phyloP scores from a whole-genome alignment of 2,329 filamentous ascomycete genomes.

The Lasiodiplodia sp. region DNA sequence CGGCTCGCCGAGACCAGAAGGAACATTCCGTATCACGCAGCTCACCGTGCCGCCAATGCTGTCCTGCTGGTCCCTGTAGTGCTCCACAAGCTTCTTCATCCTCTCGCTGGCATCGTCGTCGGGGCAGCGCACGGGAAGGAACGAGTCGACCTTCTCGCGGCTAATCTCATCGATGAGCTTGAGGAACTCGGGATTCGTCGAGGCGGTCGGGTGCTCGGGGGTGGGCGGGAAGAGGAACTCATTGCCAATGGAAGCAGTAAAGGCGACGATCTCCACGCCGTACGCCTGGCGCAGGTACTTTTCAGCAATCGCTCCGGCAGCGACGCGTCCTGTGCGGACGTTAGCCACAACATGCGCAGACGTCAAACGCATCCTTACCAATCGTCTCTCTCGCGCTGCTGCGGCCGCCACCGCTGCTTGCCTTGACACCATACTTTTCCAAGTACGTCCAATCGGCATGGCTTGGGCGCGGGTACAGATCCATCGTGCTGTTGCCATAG shows the following conservation, averaged over 20 bases:
- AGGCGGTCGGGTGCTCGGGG: constrained; percentile 69
- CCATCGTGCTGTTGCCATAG: constrained; percentile 89
- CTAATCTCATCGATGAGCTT: constrained; percentile 75
- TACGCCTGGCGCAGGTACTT: constrained; percentile 85
- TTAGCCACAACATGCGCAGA: constrained; percentile 16
- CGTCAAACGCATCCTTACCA: constrained; percentile 54
- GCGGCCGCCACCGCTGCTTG: constrained; percentile 86
- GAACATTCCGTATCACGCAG: constrained; percentile 87
- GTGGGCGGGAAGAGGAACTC: constrained; percentile 79
- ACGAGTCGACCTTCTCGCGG: constrained; percentile 79
- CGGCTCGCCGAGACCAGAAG: constrained; percentile 87
- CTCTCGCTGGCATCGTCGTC: constrained; percentile 67
- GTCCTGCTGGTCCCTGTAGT: constrained; percentile 79
- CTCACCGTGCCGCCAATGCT: constrained; percentile 95
- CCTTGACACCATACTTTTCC: constrained; percentile 96
- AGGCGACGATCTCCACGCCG: constrained; percentile 89
- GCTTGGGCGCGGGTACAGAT: constrained; percentile 86
- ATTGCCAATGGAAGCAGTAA: constrained; percentile 83
- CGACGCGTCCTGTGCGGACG: constrained; percentile 71
- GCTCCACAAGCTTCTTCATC: constrained; percentile 82
- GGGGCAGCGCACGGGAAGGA: constrained; percentile 88
- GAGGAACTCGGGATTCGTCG: constrained; percentile 81
- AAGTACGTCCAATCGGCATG: constrained; percentile 98
- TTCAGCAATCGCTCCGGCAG: constrained; percentile 90
- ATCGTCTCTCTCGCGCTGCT: constrained; percentile 96